Percentiles rank a stretch among this genome's conserved stretches.
Evolutionary conservation across 2,329 filamentous ascomycete genomes (phyloP).

Genomic region (Plectosphaerella sp.): DNA sequence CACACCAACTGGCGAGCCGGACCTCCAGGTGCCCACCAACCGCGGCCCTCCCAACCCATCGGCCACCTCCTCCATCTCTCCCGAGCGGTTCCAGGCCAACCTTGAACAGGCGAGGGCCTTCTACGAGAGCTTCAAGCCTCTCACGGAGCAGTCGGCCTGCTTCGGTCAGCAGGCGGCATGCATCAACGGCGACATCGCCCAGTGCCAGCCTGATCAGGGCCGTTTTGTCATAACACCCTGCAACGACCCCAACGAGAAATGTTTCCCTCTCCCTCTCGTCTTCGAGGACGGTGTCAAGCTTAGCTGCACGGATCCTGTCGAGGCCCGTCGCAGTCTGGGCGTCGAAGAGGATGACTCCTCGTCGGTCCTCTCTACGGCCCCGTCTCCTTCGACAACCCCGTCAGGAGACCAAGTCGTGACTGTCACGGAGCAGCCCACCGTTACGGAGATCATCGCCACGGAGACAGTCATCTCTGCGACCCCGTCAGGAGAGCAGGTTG

Average conservation of each 20-base stretch:
- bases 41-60: slow-evolving; percentile 26
- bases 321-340: slow-evolving; percentile 39
- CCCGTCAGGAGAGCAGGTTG: neutral
- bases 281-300: slow-evolving; percentile 42
- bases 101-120: slow-evolving; percentile 37
- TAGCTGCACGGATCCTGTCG: slow-evolving; percentile 36
- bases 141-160: slow-evolving; percentile 44
- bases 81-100: slow-evolving; percentile 38
- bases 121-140: slow-evolving; percentile 41
- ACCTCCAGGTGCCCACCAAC: slow-evolving; percentile 36
- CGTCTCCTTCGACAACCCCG: neutral
- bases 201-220: slow-evolving; percentile 33
- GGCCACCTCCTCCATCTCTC: slow-evolving; percentile 33
- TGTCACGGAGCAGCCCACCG: slow-evolving; percentile 5
- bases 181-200: slow-evolving; percentile 42
- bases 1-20: slow-evolving; percentile 27
- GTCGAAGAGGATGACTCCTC: neutral
- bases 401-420: neutral
- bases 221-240: slow-evolving; percentile 36
- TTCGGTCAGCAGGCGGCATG: slow-evolving; percentile 44
- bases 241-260: slow-evolving; percentile 27
- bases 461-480: slow-evolving; percentile 1
- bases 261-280: slow-evolving; percentile 52
- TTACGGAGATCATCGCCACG: slow-evolving; percentile 7
- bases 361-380: too few relatives aligned